Base-by-base conservation (phyloP, 2,329 filamentous ascomycete genomes). In the Phyllosticta citriasiana region DNA sequence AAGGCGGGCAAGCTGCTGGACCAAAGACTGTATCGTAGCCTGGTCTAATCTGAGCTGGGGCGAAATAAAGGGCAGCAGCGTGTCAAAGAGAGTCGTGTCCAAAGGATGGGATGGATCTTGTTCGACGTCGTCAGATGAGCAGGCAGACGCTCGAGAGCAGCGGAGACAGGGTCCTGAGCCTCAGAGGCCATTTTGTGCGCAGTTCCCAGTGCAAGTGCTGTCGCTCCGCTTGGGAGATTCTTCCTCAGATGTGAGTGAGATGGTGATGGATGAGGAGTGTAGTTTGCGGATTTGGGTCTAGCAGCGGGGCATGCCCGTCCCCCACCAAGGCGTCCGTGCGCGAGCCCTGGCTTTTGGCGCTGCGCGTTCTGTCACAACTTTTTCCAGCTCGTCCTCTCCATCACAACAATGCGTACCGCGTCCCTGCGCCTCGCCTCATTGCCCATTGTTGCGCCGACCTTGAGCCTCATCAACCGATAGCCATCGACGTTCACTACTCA, bases 51-150 rank as follows among this genome's bases (percentile, higher is more conserved):
- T 71, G 71, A 60, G 64, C 40, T 16, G 67, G 61, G 26, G 53
- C 59, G 27, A 64, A 30, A 68, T 71, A 64, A 69, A 76, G 30
- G 80, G 72, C 65, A 78, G 77, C 62, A 80, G 74, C 66, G 78
- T 76, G 54, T 82, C 80, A 59, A 84, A 73, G 12, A 82, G 72
- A 19, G 76, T 69, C 55, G 73, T 67, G 65, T 84, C 77, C 8
- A 84, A 72, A 16, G 73, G 64, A 2, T 71, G 78, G 5, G 76
- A 71, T 12, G 80, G 77, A 53, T 80, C 74, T 35, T 69, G 65
- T 19, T 76, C 71, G 55, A 82, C 71, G 33, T 76, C 66, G 25
- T 74, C 71, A 27, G 72, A 65, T 82, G 79, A 22, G 65, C 65
- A 52, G 74, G 71, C n/a, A 77, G 69, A 33, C 40, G 33, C 19